A percentile compares a stretch with the other conserved stretches of the same genome.
phyloP scores from a whole-genome alignment of 345 rosid species.

The Dimocarpus longan region DNA sequence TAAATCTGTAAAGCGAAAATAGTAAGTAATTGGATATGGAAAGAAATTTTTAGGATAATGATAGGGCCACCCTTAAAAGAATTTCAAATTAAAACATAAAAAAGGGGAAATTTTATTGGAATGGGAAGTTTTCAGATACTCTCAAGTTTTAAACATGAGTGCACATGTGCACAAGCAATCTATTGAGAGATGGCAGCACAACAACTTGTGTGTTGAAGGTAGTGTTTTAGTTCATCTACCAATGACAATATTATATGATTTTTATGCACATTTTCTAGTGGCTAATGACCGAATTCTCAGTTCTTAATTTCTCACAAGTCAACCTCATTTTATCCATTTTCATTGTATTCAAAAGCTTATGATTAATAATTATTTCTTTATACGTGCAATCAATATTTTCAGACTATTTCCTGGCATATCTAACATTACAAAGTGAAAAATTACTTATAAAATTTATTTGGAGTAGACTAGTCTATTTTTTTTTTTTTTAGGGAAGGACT shows the following conservation, averaged over 20 bases:
- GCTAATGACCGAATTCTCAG: background rate
- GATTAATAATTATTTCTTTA: no score
- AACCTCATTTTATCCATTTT: background rate
- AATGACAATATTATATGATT: background rate
- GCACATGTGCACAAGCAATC: background rate
- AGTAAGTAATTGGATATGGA: no score
- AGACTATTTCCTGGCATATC: background rate
- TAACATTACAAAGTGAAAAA: no score
- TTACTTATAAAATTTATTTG: no score
- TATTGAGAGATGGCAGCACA: background rate
- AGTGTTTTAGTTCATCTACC: background rate
- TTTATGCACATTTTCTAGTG: background rate
- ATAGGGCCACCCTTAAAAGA: no score
- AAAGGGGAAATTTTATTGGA: no score
- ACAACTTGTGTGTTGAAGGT: background rate
- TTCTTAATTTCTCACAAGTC: background rate
- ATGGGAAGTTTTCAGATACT: background rate
- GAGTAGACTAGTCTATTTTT: no score
- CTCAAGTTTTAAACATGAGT: no score
- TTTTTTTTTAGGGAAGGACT: no score
- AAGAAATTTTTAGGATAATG: no score
- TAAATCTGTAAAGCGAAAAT: no score
- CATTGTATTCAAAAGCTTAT: background rate
- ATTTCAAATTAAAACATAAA: no score
- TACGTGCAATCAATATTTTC: background rate